Percentiles rank a stretch among this genome's conserved stretches.
Evolutionary conservation across 148 eudicot species (phyloP).

Genomic region (Amaranthus palmeri): DNA sequence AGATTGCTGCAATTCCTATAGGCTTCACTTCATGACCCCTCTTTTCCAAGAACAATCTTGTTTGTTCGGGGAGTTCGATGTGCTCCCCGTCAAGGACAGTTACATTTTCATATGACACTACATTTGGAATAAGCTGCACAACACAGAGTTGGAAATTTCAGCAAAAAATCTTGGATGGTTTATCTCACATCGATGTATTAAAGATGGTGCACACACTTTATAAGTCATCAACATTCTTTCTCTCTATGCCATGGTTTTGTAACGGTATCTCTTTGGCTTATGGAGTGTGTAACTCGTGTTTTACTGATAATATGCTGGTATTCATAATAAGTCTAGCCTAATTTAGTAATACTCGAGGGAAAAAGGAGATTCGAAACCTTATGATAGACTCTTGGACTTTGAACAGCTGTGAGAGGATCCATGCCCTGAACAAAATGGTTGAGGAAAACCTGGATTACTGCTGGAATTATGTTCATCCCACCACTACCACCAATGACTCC

Average conservation of each 20-base stretch:
- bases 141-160: conserved; percentile 1
- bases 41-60: conserved; percentile 49
- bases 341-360: too few species aligned
- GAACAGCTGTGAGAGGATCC: conserved; percentile 74
- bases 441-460: conserved; percentile 72
- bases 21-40: conserved; percentile 64
- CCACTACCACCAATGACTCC: conserved; percentile 97
- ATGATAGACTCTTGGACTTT: conserved; percentile 85
- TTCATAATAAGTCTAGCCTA: too few species aligned
- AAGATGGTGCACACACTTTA: too few species aligned
- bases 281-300: neutral
- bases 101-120: conserved; percentile 72
- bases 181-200: too few species aligned
- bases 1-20: conserved; percentile 47
- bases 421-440: conserved; percentile 67
- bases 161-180: neutral
- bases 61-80: conserved; percentile 56
- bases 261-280: too few species aligned
- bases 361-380: conserved; percentile 35
- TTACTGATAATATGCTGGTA: neutral
- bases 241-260: too few species aligned
- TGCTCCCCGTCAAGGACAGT: conserved; percentile 82
- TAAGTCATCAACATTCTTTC: too few species aligned
- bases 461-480: conserved; percentile 68
- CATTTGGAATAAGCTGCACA: conserved; percentile 72